These are phyloP conservation scores for Malassezia slooffiae DNA, from an alignment of 1,284 basidiomycete species.

Conservation along the genomic window DNA sequence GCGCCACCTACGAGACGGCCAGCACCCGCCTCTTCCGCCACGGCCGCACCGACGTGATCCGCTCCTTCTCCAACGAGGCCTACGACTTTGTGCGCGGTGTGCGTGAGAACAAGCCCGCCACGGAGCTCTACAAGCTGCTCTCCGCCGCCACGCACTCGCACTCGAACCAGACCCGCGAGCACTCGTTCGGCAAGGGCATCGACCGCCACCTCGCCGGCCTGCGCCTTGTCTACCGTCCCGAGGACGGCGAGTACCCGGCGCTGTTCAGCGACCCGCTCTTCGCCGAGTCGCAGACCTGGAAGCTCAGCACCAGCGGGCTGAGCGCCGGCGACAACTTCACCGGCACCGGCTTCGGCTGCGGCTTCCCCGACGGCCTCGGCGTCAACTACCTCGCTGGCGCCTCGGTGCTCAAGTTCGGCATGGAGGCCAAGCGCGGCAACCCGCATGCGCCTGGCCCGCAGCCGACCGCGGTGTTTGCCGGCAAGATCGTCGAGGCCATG, in stretches of 20 bases:
- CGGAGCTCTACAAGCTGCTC: slow-evolving; percentile 54
- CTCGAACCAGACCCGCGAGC: slow-evolving; percentile 63
- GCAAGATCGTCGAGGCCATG: slow-evolving; percentile 59
- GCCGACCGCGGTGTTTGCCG: slow-evolving; percentile 58
- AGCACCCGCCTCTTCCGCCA: slow-evolving; percentile 80
- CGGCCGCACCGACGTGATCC: slow-evolving; percentile 85
- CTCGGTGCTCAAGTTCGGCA: slow-evolving; percentile 77
- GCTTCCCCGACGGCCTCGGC: slow-evolving; percentile 33
- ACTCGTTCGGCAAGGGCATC: slow-evolving; percentile 71
- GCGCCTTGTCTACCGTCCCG: slow-evolving; percentile 49
- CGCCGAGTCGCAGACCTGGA: slow-evolving; percentile 69
- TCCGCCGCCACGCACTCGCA: slow-evolving; percentile 64
- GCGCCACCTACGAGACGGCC: slow-evolving; percentile 89
- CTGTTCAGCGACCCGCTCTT: slow-evolving; percentile 60
- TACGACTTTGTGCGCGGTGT: slow-evolving; percentile 70
- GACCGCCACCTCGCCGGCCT: slow-evolving; percentile 87
- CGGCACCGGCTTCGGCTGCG: slow-evolving; percentile 64
- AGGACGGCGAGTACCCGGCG: slow-evolving; percentile 29
- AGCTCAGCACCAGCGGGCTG: slow-evolving; percentile 79
- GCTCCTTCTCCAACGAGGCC: slow-evolving; percentile 65
- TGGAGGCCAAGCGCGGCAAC: slow-evolving; percentile 66
- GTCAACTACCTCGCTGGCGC: slow-evolving; percentile 61
- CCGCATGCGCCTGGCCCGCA: slow-evolving; percentile 55
- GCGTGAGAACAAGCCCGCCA: slow-evolving; percentile 55
- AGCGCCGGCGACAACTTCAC: slow-evolving; percentile 76